phyloP scores from a whole-genome alignment of 2,329 filamentous ascomycete genomes.

The Aspergillus ustus region DNA sequence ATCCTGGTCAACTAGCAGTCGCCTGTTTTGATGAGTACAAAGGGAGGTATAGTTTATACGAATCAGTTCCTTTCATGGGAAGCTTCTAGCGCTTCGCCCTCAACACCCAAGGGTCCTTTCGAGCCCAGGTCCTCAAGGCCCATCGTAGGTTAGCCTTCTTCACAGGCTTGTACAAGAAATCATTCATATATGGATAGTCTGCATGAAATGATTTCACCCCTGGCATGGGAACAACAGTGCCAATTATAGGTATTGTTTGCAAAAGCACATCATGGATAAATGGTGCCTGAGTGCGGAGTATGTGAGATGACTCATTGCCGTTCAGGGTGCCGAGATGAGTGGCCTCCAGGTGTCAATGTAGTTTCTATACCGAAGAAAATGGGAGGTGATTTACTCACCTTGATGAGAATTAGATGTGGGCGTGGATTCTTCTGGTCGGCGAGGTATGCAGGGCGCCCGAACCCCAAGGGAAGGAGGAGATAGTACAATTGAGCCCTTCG shows the following conservation, averaged over 20 bases:
- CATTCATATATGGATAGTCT: background rate
- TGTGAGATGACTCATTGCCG: background rate
- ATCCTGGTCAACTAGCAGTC: background rate
- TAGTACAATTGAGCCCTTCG: background rate
- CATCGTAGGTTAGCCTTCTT: background rate
- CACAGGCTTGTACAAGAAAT: background rate
- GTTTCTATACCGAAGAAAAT: background rate
- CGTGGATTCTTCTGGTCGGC: background rate
- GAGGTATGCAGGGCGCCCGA: background rate
- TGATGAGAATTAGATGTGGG: slow-evolving; percentile 1
- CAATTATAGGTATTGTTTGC: background rate
- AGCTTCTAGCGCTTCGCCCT: background rate
- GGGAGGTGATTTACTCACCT: background rate
- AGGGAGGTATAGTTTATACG: background rate
- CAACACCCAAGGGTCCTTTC: background rate
- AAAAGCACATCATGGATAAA: background rate
- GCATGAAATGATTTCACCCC: background rate
- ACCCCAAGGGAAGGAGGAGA: background rate
- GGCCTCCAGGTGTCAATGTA: background rate
- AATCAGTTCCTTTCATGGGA: background rate
- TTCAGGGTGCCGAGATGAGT: background rate
- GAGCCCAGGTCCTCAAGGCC: background rate
- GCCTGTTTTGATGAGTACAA: background rate
- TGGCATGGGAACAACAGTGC: background rate
- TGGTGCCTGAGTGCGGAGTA: background rate